Evolutionary conservation across 441 rosid genomes (phyloP).

Genomic region (Hura crepitans): DNA sequence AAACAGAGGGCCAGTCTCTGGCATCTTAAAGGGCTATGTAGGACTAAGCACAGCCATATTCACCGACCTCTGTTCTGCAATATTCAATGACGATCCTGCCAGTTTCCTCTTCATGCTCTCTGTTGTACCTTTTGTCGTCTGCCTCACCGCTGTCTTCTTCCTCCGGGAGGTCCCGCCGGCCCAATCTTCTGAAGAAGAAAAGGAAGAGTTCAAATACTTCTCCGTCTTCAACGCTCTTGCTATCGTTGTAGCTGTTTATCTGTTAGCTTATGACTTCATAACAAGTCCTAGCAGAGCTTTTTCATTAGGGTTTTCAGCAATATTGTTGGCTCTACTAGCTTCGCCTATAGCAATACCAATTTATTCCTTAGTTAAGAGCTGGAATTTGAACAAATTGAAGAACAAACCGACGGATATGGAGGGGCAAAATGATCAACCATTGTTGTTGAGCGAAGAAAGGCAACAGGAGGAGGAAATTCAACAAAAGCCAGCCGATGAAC

Average conservation of each 20-base stretch:
- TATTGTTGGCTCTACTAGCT: slow-evolving; percentile 48
- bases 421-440: slow-evolving; percentile 34
- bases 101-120: slow-evolving; percentile 63
- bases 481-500: slow-evolving; percentile 18
- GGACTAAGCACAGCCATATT: slow-evolving; percentile 82
- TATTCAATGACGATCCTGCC: slow-evolving; percentile 53
- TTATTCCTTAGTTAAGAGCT: slow-evolving; percentile 33
- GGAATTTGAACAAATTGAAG: slow-evolving; percentile 20
- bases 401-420: slow-evolving; percentile 37
- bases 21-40: slow-evolving; percentile 74
- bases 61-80: slow-evolving; percentile 64
- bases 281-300: slow-evolving; percentile 30
- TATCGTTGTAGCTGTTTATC: slow-evolving; percentile 57
- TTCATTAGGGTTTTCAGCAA: slow-evolving; percentile 36
- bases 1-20: slow-evolving; percentile 78
- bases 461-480: slow-evolving; percentile 23
- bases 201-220: slow-evolving; percentile 56
- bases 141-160: slow-evolving; percentile 60
- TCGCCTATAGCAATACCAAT: slow-evolving; percentile 57
- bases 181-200: slow-evolving; percentile 34
- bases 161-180: slow-evolving; percentile 65
- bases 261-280: slow-evolving; percentile 47
- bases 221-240: slow-evolving; percentile 56
- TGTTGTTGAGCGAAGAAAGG: slow-evolving; percentile 27
- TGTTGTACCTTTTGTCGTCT: slow-evolving; percentile 56